Base-by-base conservation (phyloP, 768 basidiomycete genomes). In the Cytidiella melzeri region DNA sequence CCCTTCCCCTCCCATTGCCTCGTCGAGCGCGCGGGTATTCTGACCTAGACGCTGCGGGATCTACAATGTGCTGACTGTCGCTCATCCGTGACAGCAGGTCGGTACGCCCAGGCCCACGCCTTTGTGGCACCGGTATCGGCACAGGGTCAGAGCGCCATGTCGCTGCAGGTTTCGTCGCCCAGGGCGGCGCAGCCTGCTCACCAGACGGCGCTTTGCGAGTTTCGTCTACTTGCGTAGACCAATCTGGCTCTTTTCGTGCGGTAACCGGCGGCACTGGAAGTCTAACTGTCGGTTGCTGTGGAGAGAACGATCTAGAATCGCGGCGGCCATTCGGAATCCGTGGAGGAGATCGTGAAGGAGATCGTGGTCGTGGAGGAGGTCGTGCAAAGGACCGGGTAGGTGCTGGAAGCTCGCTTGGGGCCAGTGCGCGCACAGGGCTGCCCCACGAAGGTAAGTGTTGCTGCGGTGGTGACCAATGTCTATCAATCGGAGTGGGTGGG, bases 31-130 rank as follows among this genome's bases (percentile, higher is more conserved):
- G 15, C 15, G 30, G 7, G 15, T 34, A 34, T 15, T 34, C 30
- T 15, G 30, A n/a, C n/a, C n/a, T n/a, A n/a, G n/a, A n/a, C n/a
- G n/a, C n/a, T n/a, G n/a, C n/a, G n/a, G n/a, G n/a, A n/a, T n/a
- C n/a, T n/a, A n/a, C n/a, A n/a, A n/a, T n/a, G n/a, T n/a, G n/a
- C 9, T 10, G 47, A 18, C 39, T 27, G 20, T 48, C 47, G 26
- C 38, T 41, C 41, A 48, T 30, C 24, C 47, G 47, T 10, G 47
- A 48, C 19, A 48, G 26, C 28, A 48, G 27, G 21, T 47, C 45
- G 13, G 11, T 21, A 18, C 18, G 25, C 21, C 40, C 38, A 11
- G 11, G n/a, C 15, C 30, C 7, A 7, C 30, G 30, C 15, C 30
- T 34, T n/a, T n/a, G 26, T 3, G 44, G 25, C 28, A 30, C 42